phyloP scores from a whole-genome alignment of 805 yeast genomes.

The Sugiyamaella valdiviana region DNA sequence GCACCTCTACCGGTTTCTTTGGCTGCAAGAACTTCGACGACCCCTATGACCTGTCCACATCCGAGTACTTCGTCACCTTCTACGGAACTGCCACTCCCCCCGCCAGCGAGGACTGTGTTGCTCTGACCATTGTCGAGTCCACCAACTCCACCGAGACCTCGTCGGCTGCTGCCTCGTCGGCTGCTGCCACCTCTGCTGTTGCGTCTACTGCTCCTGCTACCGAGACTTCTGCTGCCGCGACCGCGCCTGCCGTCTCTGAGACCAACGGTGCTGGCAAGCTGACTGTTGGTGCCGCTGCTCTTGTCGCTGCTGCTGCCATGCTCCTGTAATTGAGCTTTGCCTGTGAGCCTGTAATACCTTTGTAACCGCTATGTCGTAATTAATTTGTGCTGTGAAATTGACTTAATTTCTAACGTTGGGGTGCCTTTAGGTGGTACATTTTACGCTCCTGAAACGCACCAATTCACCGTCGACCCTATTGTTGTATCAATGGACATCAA shows the following conservation, averaged over 20 bases:
- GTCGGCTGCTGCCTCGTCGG: background rate
- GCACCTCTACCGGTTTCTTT: constrained; percentile 31
- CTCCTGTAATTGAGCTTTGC: background rate
- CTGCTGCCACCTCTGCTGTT: constrained; percentile 6
- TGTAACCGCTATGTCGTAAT: no score
- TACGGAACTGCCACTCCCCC: constrained; percentile 4
- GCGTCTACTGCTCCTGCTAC: no score
- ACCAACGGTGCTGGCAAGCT: constrained; percentile 9
- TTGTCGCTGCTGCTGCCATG: constrained; percentile 3
- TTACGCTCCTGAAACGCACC: no score
- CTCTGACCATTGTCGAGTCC: constrained; percentile 4
- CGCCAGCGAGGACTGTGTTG: constrained; percentile 1
- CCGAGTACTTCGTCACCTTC: constrained; percentile 29
- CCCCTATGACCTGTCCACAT: constrained; percentile 38
- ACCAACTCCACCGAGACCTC: background rate
- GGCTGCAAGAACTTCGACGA: constrained; percentile 42
- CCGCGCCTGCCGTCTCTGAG: constrained; percentile 2
- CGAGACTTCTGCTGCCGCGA: constrained; percentile 1
- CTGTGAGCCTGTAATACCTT: no score
- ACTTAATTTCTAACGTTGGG: no score
- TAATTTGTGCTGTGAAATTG: no score
- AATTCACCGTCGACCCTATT: no score
- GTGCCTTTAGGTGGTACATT: no score
- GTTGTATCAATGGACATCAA: no score
- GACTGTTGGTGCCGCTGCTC: constrained; percentile 1